Percentiles rank a stretch among this genome's conserved stretches.
These are phyloP conservation scores for Neofusicoccum sp. DNA, from an alignment of 2,329 filamentous ascomycete species.

Conservation along the genomic window DNA sequence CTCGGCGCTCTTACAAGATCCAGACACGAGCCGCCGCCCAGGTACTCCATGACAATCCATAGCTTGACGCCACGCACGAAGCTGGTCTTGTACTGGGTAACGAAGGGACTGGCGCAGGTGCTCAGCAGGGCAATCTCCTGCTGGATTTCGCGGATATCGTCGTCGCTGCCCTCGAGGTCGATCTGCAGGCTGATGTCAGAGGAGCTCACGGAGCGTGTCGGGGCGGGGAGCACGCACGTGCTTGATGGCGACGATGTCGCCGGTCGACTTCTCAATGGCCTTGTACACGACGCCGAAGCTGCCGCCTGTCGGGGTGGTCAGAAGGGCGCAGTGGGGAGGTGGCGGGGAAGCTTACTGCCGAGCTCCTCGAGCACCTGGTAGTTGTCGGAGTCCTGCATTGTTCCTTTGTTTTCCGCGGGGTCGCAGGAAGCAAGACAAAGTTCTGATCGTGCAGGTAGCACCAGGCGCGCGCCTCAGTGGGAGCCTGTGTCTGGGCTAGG, in stretches of 20 bases:
- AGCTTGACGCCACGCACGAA: constrained; percentile 95
- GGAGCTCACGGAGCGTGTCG: background rate
- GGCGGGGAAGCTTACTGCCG: constrained; percentile 65
- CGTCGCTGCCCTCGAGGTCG: constrained; percentile 96
- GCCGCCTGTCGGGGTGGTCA: constrained; percentile 59
- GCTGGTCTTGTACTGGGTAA: constrained; percentile 94
- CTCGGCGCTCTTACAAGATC: constrained; percentile 57
- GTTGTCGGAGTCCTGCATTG: constrained; percentile 66
- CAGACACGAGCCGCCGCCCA: constrained; percentile 91
- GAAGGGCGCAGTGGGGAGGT: background rate
- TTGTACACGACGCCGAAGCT: constrained; percentile 98
- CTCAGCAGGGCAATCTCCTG: constrained; percentile 94
- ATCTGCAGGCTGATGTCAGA: constrained; percentile 53
- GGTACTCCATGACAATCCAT: constrained; percentile 99
- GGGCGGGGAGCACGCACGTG: constrained; percentile 60
- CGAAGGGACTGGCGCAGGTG: constrained; percentile 89
- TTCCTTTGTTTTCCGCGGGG: constrained; percentile 1
- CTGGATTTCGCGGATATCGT: constrained; percentile 97
- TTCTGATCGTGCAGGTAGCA: background rate
- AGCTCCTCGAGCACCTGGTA: constrained; percentile 97
- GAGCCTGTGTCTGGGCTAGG: background rate
- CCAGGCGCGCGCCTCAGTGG: background rate
- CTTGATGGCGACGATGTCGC: constrained; percentile 94
- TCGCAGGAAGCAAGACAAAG: constrained; percentile 1
- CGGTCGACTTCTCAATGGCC: constrained; percentile 84